Evolutionary conservation across 768 basidiomycete genomes (phyloP), one percentile per base, ranked within the genome.

Genomic region (Bullera alba): DNA sequence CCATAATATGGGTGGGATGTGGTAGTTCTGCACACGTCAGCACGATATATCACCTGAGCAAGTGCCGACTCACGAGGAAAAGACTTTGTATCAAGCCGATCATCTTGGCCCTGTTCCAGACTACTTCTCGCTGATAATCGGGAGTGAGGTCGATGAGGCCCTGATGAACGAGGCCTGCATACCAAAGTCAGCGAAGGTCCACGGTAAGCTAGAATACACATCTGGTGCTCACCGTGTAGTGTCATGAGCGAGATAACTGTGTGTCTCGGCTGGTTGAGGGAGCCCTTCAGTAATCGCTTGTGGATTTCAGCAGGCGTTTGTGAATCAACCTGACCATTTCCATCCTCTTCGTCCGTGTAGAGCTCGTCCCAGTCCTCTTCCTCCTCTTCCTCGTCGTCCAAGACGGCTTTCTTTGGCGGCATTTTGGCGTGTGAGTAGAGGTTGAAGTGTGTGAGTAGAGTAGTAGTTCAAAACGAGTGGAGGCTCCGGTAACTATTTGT

Each of bases 71-170:
- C 35, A 63, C 64, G 17, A 66, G 41, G 44, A 69, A 58, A 4
- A 69, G 42, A 1, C 64, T 65, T 26, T 65, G 61, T 21, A 69
- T 62, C 55, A 69, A 49, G 7, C 42, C 45, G 12, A 57, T 53
- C 61, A 57, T 56, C 48, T 65, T 65, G n/a, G 26, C 12, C 25
- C 53, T 49, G 0, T 54, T 42, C 67, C 67, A 69, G 21, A 69
- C 67, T 14, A 69, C 67, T 46, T 66, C 67, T 50, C 64, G 58
- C 45, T 66, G 64, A 51, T 63, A 66, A 21, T 48, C 38, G 1
- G 64, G 58, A 19, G 54, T 42, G n/a, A 63, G 54, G 8, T 63
- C 48, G 26, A 66, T 46, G 3, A 8, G 26, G 4, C 64, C 64
- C n/a, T 25, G 42, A 36, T 66, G 64, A 19, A 63, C 59, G 36